Percentiles rank a stretch among this genome's conserved stretches.
Evolutionary conservation across 2,329 filamentous ascomycete species (phyloP).

Genomic region (Esteya vermicola): DNA sequence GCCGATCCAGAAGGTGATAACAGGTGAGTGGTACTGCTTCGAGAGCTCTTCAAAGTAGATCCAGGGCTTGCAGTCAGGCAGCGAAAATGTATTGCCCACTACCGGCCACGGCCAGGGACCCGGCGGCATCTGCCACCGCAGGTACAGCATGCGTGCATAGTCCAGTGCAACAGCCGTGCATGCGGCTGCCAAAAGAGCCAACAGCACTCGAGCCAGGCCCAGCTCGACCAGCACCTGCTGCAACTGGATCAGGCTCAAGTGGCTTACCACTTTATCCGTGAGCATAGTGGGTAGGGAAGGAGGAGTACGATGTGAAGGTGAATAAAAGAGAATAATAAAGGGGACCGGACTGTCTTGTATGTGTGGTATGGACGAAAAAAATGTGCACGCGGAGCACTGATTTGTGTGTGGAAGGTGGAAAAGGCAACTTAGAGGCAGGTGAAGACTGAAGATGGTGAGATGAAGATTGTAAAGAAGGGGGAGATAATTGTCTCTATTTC

Average conservation of each 20-base stretch:
- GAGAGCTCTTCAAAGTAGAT: slow-evolving; percentile 40
- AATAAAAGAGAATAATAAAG: background rate
- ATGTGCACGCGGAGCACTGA: too few species aligned
- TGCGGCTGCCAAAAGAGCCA: slow-evolving; percentile 13
- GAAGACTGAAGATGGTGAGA: too few species aligned
- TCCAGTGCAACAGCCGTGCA: slow-evolving; percentile 20
- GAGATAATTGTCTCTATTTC: too few species aligned
- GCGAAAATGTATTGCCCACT: slow-evolving; percentile 39
- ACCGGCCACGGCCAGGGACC: slow-evolving; percentile 39
- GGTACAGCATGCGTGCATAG: slow-evolving; percentile 33
- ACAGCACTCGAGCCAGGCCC: slow-evolving; percentile 8
- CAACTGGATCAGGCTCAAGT: slow-evolving; percentile 11
- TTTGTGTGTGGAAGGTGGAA: too few species aligned
- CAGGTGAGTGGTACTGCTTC: slow-evolving; percentile 29
- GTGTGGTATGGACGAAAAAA: too few species aligned
- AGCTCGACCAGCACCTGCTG: slow-evolving; percentile 12
- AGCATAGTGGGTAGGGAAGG: slow-evolving; percentile 12
- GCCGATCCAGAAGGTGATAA: slow-evolving; percentile 45
- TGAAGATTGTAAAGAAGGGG: too few species aligned
- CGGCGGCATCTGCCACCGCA: slow-evolving; percentile 36
- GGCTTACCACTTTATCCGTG: slow-evolving; percentile 10
- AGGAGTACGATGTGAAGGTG: background rate
- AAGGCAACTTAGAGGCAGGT: too few species aligned
- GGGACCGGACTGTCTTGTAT: too few species aligned
- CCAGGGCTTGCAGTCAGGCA: slow-evolving; percentile 42